Conservation (phyloP, 495 filamentous ascomycete genomes). For the Penicillium canariense region DNA sequence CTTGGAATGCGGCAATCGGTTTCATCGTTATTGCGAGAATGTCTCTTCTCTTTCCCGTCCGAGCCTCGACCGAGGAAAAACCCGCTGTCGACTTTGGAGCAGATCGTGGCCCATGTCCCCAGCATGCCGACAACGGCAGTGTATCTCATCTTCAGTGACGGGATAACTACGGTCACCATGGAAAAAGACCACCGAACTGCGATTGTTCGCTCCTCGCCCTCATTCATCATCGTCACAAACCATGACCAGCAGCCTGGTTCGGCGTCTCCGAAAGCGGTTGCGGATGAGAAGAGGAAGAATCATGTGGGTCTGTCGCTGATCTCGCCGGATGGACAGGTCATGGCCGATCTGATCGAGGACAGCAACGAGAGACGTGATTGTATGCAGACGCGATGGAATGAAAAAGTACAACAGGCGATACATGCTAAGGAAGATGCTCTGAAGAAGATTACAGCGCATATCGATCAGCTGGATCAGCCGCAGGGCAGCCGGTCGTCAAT, state of each 20-base stretch:
- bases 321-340: conserved; percentile 19
- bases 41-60: conserved; percentile 32
- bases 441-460: not conserved
- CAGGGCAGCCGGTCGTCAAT: conserved; percentile 9
- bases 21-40: conserved; percentile 48
- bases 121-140: conserved; percentile 48
- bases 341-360: conserved; percentile 41
- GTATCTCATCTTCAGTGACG: conserved; percentile 58
- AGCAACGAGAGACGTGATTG: conserved; percentile 37
- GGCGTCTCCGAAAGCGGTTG: conserved; percentile 3
- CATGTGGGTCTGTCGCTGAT: conserved; percentile 16
- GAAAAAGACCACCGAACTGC: conserved; percentile 58
- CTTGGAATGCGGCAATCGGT: conserved; percentile 57
- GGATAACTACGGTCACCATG: conserved; percentile 40
- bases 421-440: not conserved
- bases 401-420: conserved; percentile 17
- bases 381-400: conserved; percentile 42
- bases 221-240: conserved; percentile 59
- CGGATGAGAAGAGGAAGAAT: conserved; percentile 14
- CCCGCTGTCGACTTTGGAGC: conserved; percentile 17
- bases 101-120: conserved; percentile 34
- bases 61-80: not conserved
- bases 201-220: conserved; percentile 30
- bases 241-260: conserved; percentile 39
- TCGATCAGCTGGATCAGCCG: not conserved